A percentile compares a stretch with the other conserved stretches of the same genome.
Evolutionary conservation across 2,329 filamentous ascomycete genomes (phyloP).

Genomic region (Aspergillus sp.): DNA sequence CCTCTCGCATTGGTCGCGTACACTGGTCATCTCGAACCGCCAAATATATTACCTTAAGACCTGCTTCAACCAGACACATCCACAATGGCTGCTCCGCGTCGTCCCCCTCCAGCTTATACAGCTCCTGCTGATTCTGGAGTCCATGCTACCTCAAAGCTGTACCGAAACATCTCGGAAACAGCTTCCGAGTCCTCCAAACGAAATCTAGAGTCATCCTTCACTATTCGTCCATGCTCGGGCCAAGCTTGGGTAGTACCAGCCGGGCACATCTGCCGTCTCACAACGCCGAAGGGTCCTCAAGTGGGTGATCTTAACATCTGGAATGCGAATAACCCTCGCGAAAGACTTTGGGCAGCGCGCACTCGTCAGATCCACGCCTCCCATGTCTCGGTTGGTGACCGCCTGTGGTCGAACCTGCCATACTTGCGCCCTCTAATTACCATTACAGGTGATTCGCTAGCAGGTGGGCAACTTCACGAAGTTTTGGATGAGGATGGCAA

Average conservation of each 20-base stretch:
- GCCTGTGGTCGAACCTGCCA: conserved; percentile 76
- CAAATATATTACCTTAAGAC: not conserved
- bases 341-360: conserved; percentile 78
- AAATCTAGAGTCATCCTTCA: conserved; percentile 51
- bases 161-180: conserved; percentile 40
- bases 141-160: conserved; percentile 38
- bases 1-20: not conserved
- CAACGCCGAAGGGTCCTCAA: conserved; percentile 75
- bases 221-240: conserved; percentile 72
- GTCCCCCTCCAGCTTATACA: conserved; percentile 42
- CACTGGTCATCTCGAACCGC: not conserved
- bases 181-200: conserved; percentile 33
- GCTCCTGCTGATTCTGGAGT: conserved; percentile 38
- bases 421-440: conserved; percentile 75
- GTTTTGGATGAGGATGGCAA: conserved; percentile 39
- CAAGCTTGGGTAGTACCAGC: conserved; percentile 70
- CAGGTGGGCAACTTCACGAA: conserved; percentile 39
- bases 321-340: conserved; percentile 73
- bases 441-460: conserved; percentile 67
- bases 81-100: conserved; percentile 32
- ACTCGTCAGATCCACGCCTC: conserved; percentile 77
- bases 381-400: conserved; percentile 70
- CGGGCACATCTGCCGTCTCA: conserved; percentile 70
- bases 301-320: conserved; percentile 84
- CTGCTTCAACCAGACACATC: not conserved